Base-by-base conservation (phyloP, 345 rosid species). In the Melaleuca quinquenervia region DNA sequence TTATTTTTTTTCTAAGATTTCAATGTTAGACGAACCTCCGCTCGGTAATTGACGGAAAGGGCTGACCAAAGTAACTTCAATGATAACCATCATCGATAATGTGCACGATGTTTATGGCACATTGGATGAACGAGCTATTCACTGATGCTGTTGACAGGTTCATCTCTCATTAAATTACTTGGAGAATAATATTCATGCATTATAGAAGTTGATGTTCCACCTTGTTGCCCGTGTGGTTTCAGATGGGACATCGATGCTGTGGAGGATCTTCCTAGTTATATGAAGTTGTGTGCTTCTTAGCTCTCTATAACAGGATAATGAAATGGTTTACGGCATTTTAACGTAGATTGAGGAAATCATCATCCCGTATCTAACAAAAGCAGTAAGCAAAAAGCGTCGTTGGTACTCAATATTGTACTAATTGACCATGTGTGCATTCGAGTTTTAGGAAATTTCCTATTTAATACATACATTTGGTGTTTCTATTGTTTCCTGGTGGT, bases 201-300 rank as follows among this genome's bases (percentile, higher is more conserved):
- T 22, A n/a, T 54, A 26, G 3, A 41, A 41, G 41, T 41, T 41
- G 15, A 16, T 21, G n/a, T 54, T 24, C 21, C 60, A 22, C 22
- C 60, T 54, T 54, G 22, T 54, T n/a, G 22, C 9, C 22, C n/a
- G n/a, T 41, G 41, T 8, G 60, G 56, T 85, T 85, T 10, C 87
- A 89, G 94, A 83, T 93, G 95, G 93, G 92, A 93, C 82, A 74
- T 91, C 26, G 50, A 86, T 51, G 91, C 84, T 3, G 62, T 87
- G 44, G 18, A 74, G n/a, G 60, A 84, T 76, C 89, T 92, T 51
- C 95, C 93, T 11, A 85, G 83, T 32, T 90, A 86, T 29, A 90
- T 92, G 94, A 89, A 89, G 52, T 18, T 93, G 26, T 93, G 26
- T 88, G 88, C 52, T 92, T 88, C 64, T 52, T 91, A 13, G 92